phyloP scores from a whole-genome alignment of 192 early-diverging fungal genomes.

The Borealophlyctis nickersoniae region DNA sequence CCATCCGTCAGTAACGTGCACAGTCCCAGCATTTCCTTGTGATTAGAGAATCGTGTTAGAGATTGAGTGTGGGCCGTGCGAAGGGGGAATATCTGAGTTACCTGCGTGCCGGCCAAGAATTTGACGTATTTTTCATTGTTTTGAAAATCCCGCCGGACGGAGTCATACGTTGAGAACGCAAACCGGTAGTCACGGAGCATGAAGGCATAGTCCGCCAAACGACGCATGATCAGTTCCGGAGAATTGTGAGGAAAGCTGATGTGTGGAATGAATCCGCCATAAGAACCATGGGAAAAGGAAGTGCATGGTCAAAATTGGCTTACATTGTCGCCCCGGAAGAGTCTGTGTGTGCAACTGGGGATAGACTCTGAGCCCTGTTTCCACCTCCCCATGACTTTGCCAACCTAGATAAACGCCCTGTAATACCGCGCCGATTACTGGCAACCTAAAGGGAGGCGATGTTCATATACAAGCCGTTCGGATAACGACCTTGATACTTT shows the following conservation, averaged over 20 bases:
- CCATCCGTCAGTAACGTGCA: conserved; percentile 63
- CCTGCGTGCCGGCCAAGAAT: conserved; percentile 46
- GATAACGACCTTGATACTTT: not conserved
- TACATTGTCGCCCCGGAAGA: conserved; percentile 18
- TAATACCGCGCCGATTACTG: conserved; percentile 78
- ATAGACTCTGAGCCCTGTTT: conserved; percentile 23
- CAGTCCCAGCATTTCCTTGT: conserved; percentile 84
- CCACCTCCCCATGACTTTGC: conserved; percentile 78
- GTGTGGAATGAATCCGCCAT: no score
- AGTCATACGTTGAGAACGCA: conserved; percentile 86
- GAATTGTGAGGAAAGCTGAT: conserved; percentile 51
- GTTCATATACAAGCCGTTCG: not conserved
- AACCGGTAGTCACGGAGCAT: conserved; percentile 94
- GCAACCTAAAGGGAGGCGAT: conserved; percentile 53
- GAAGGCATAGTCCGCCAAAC: conserved; percentile 93
- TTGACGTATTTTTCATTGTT: conserved; percentile 49
- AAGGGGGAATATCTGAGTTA: no score
- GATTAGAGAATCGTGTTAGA: not conserved
- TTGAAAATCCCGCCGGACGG: conserved; percentile 80
- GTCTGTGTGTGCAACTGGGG: conserved; percentile 11
- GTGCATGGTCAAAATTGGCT: no score
- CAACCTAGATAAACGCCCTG: conserved; percentile 77
- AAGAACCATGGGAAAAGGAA: no score
- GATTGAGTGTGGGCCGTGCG: not conserved
- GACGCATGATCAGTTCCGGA: conserved; percentile 89